phyloP scores from a whole-genome alignment of 768 basidiomycete species.

The Boletus sp. region DNA sequence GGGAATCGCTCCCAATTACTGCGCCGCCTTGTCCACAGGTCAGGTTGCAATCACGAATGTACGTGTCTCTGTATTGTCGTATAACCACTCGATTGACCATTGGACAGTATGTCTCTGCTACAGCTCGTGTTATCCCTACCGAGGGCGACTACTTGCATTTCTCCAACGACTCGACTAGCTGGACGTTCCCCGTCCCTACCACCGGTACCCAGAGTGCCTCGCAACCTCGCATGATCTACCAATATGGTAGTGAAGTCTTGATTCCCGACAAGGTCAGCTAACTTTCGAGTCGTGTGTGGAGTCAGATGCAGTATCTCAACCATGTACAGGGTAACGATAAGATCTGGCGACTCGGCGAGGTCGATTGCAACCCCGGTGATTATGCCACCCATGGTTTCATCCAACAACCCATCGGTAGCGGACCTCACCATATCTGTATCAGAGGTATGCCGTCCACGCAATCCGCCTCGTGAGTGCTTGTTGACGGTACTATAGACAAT shows the following conservation, averaged over 20 bases:
- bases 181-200: conserved; percentile 52
- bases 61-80: conserved; percentile 11
- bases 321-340: conserved; percentile 57
- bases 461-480: neutral
- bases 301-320: neutral
- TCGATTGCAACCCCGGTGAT: no score
- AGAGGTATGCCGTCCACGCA: conserved; percentile 24
- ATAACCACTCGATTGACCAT: neutral
- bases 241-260: conserved; percentile 55
- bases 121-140: conserved; percentile 53
- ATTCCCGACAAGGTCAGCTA: conserved; percentile 60
- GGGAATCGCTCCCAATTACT: conserved; percentile 53
- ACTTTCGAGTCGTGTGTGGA: neutral
- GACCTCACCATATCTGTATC: conserved; percentile 53
- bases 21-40: conserved; percentile 49
- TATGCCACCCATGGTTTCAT: no score
- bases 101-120: conserved; percentile 50
- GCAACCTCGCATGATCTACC: conserved; percentile 66
- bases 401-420: conserved; percentile 56
- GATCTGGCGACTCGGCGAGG: conserved; percentile 51
- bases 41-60: conserved; percentile 63
- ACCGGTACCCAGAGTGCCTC: conserved; percentile 36
- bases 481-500: conserved; percentile 36
- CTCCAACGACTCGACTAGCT: conserved; percentile 34
- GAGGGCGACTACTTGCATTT: conserved; percentile 37